These are phyloP conservation scores for Fusarium pseudonygamai DNA, from an alignment of 2,329 filamentous ascomycete genomes.

Conservation along the genomic window DNA sequence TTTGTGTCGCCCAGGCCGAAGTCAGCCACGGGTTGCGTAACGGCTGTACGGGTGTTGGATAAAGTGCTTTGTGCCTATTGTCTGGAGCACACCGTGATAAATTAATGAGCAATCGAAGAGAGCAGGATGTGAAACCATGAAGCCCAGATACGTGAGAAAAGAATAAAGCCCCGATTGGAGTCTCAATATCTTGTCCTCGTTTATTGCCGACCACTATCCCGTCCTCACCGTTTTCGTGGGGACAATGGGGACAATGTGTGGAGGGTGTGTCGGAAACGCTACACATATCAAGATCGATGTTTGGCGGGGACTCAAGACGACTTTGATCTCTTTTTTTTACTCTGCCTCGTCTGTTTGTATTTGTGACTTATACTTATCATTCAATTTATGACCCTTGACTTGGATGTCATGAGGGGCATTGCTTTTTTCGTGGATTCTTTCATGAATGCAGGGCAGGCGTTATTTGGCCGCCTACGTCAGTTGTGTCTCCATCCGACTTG, in stretches of 20 bases:
- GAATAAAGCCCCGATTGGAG: conserved; percentile 38
- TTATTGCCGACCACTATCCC: not conserved
- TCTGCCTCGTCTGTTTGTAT: not conserved
- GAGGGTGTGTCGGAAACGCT: conserved; percentile 27
- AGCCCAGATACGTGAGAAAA: not conserved
- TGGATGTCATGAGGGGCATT: not conserved
- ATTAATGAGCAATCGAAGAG: not conserved
- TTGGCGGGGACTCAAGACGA: not conserved
- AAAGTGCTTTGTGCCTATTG: conserved; percentile 19
- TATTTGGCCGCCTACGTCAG: conserved; percentile 13
- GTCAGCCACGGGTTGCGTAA: conserved; percentile 21
- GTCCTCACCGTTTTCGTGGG: conserved; percentile 41
- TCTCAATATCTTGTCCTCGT: not conserved
- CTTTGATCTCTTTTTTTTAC: not conserved
- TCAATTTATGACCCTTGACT: not conserved
- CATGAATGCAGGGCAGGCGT: not conserved
- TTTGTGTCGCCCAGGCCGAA: conserved; percentile 18
- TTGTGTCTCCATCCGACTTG: not conserved
- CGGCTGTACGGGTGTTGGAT: conserved; percentile 25
- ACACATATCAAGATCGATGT: not conserved
- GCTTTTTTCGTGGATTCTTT: not conserved
- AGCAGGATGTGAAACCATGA: not conserved
- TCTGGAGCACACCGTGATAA: conserved; percentile 9
- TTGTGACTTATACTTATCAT: not conserved
- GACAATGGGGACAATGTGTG: conserved; percentile 33